Evolutionary conservation across 345 rosid genomes (phyloP).

Genomic region (Ricinus communis): DNA sequence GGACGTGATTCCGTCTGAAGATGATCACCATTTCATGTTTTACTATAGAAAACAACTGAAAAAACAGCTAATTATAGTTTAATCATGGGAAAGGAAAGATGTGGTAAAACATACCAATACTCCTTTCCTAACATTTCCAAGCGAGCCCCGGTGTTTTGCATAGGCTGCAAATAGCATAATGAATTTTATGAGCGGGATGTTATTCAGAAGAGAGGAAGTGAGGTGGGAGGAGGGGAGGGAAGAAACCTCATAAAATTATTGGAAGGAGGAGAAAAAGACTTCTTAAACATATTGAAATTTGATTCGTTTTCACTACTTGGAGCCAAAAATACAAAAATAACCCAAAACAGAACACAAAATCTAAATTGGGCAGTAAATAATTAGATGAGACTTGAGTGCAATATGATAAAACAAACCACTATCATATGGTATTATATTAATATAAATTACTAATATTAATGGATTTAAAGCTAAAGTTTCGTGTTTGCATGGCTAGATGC

Average conservation of each 20-base stretch:
- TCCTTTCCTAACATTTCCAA: constrained; percentile 98
- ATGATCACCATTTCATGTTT: neutral
- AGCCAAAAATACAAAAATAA: no score
- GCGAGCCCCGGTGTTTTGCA: constrained; percentile 79
- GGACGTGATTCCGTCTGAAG: neutral
- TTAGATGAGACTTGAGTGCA: neutral
- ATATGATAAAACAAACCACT: neutral
- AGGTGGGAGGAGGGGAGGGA: no score
- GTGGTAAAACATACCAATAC: constrained; percentile 61
- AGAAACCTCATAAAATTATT: neutral
- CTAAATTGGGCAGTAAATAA: neutral
- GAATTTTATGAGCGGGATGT: constrained; percentile 4
- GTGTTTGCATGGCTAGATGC: neutral
- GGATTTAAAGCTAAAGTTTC: no score
- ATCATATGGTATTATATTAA: no score
- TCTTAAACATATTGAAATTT: neutral
- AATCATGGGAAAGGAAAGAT: neutral
- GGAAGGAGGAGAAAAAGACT: neutral
- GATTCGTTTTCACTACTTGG: neutral
- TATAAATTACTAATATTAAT: no score
- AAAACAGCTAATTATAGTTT: neutral
- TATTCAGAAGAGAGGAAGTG: neutral
- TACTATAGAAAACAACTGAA: neutral
- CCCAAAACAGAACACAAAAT: no score
- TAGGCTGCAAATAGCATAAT: constrained; percentile 55